These are phyloP conservation scores for Monilinia fructigena DNA, from an alignment of 2,329 filamentous ascomycete genomes.

Conservation along the genomic window DNA sequence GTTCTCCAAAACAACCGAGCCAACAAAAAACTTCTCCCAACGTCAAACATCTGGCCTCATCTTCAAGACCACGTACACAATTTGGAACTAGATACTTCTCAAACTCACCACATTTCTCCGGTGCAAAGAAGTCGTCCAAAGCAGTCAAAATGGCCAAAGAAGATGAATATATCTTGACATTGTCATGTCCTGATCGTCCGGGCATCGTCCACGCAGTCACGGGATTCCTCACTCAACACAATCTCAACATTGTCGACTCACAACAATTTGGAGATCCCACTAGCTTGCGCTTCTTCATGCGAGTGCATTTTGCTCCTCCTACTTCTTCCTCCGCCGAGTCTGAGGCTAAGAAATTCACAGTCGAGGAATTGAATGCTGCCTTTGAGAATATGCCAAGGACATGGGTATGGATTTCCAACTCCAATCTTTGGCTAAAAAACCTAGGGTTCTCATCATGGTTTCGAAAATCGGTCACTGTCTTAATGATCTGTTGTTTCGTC, in stretches of 20 bases:
- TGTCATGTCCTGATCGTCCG: slow-evolving; percentile 80
- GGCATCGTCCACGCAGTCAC: slow-evolving; percentile 86
- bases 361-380: slow-evolving; percentile 51
- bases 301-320: slow-evolving; percentile 73
- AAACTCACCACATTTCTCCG: neutral
- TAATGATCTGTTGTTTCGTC: slow-evolving; percentile 79
- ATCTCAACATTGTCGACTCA: slow-evolving; percentile 79
- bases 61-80: neutral
- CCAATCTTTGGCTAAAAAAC: slow-evolving; percentile 65
- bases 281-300: slow-evolving; percentile 81
- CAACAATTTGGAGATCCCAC: slow-evolving; percentile 79
- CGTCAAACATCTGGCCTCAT: slow-evolving; percentile 10
- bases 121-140: neutral
- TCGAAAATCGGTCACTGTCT: slow-evolving; percentile 86
- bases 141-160: slow-evolving; percentile 48
- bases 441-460: slow-evolving; percentile 81
- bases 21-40: neutral
- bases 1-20: slow-evolving; percentile 12
- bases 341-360: slow-evolving; percentile 42
- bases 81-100: neutral
- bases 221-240: slow-evolving; percentile 68
- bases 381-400: slow-evolving; percentile 61
- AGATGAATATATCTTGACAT: slow-evolving; percentile 60
- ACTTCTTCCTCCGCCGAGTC: slow-evolving; percentile 39
- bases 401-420: slow-evolving; percentile 72